phyloP scores from a whole-genome alignment of 768 basidiomycete genomes.

The Zangia roseola region DNA sequence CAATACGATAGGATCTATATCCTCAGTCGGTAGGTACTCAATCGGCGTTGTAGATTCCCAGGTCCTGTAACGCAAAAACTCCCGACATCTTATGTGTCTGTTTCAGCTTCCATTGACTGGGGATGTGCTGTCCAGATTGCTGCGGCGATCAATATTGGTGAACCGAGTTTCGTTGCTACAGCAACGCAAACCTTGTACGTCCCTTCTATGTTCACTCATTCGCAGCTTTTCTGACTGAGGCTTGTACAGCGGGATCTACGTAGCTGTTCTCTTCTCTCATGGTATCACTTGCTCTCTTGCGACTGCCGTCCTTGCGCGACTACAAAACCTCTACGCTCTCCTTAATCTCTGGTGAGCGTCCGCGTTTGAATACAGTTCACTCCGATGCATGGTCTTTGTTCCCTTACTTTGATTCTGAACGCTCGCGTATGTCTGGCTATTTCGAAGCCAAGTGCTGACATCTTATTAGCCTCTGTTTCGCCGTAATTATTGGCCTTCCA shows the following conservation, averaged over 20 bases:
- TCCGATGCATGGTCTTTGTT: too few relatives aligned
- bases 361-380: neutral
- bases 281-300: slow-evolving; percentile 66
- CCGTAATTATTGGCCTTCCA: slow-evolving; percentile 58
- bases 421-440: too few relatives aligned
- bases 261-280: slow-evolving; percentile 59
- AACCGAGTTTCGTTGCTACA: slow-evolving; percentile 38
- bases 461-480: slow-evolving; percentile 19
- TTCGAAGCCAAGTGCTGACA: neutral
- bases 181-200: slow-evolving; percentile 45
- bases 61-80: neutral
- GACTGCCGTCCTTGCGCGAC: slow-evolving; percentile 60
- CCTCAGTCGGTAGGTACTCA: slow-evolving; percentile 33
- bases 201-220: too few relatives aligned
- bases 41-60: neutral
- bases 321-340: slow-evolving; percentile 72
- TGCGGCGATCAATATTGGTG: slow-evolving; percentile 60
- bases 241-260: slow-evolving; percentile 57
- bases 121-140: slow-evolving; percentile 62
- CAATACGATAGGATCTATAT: slow-evolving; percentile 55
- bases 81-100: neutral
- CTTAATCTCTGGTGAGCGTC: slow-evolving; percentile 62
- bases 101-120: slow-evolving; percentile 61
- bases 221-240: neutral
- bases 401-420: too few relatives aligned